These are phyloP conservation scores for Aspergillus brasiliensis DNA, from an alignment of 2,329 filamentous ascomycete genomes.

Conservation along the genomic window DNA sequence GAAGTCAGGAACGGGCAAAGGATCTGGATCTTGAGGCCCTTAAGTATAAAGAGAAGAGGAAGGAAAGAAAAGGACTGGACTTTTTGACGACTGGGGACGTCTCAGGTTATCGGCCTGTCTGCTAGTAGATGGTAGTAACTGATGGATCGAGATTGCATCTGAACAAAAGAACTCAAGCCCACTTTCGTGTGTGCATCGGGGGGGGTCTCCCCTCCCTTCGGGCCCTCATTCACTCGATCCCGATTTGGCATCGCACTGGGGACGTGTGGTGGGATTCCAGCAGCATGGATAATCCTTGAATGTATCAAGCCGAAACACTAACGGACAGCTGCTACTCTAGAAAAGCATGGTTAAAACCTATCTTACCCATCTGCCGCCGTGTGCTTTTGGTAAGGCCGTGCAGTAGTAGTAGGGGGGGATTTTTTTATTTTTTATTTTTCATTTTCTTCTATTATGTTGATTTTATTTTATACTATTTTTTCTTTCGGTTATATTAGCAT, in stretches of 20 bases:
- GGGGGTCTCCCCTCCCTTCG: constrained; percentile 1
- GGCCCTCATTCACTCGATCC: constrained; percentile 13
- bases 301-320: constrained; percentile 27
- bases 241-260: constrained; percentile 13
- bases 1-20: constrained; percentile 8
- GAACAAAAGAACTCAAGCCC: constrained; percentile 18
- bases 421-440: constrained; percentile 3
- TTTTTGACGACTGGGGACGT: constrained; percentile 14
- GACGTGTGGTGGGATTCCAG: constrained; percentile 13
- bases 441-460: background rate
- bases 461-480: constrained; percentile 5
- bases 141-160: constrained; percentile 21
- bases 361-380: constrained; percentile 13
- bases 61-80: constrained; percentile 9
- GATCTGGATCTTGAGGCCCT: constrained; percentile 16
- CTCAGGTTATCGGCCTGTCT: constrained; percentile 14
- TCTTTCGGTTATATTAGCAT: background rate
- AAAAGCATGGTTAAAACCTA: constrained; percentile 17
- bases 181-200: background rate
- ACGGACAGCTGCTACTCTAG: constrained; percentile 13
- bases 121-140: constrained; percentile 12
- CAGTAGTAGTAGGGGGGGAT: constrained; percentile 19
- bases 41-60: constrained; percentile 14
- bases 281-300: constrained; percentile 29
- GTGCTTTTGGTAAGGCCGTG: constrained; percentile 22